Evolutionary conservation across 2,329 filamentous ascomycete species (phyloP), one percentile per base, ranked within the genome.

Genomic region (Neospermospora avenae): DNA sequence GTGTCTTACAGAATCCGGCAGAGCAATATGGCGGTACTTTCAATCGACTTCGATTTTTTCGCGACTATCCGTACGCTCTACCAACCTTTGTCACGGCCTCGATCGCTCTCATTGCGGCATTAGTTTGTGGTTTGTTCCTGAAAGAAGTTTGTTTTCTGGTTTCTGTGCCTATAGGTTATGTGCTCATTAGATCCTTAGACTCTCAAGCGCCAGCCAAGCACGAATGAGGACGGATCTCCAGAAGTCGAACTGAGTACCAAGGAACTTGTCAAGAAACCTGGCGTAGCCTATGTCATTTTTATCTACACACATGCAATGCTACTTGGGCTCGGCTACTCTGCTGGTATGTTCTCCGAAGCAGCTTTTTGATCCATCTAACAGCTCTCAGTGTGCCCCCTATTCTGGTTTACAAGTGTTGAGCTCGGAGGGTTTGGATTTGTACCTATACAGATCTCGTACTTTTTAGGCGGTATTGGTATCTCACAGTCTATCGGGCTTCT

Each of bases 401-500:
- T 86, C 70, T 85, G 85, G 75, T 92, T 81, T 73, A 90, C 86
- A 0, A 77, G 80, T 2, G 67, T 88, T 5, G 5, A 70, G 0
- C 78, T 87, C 0, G 90, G 90, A 35, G 90, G 90, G 0, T 81
- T 86, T 51, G 82, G 80, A 2, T 87, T 92, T 71, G 74, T 78
- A 0, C 77, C 87, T 0, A 70, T 81, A 3, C 80, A 84, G 55
- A 93, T 92, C 63, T 86, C 87, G 1, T 67, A 85, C 2, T 83
- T 87, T 74, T 82, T 93, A 75, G 84, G 80, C 1, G 59, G 86
- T 1, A 82, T 80, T 22, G 90, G 90, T 13, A 74, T 82, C 16
- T 79, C 83, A 3, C 90, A 93, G 72, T 84, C 88, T 0, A 59
- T 83, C 6, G 93, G 89, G 89, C 81, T 91, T 1, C 77, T 93